Evolutionary conservation across 2,329 filamentous ascomycete genomes (phyloP).

Genomic region (Aspergillus tanneri): DNA sequence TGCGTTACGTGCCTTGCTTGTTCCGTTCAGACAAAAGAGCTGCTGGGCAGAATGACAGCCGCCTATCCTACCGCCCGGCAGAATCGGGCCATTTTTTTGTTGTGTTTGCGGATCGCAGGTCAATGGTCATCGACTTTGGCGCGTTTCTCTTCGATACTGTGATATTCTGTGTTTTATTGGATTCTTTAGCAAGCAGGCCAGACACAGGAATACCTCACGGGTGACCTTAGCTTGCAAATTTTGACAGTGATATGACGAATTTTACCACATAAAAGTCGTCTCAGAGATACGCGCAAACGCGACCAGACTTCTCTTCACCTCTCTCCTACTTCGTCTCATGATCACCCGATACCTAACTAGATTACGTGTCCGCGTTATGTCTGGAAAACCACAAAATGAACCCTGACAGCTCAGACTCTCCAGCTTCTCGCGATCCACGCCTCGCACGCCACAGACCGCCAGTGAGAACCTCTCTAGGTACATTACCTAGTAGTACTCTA

Average conservation of each 20-base stretch:
- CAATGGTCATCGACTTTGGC: too few species aligned
- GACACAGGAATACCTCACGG: too few species aligned
- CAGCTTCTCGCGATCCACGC: conserved; percentile 23
- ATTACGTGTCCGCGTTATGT: background rate
- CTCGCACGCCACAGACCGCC: conserved; percentile 10
- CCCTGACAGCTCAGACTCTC: conserved; percentile 1
- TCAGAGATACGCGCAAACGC: too few species aligned
- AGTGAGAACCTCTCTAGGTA: background rate
- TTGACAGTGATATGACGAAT: too few species aligned
- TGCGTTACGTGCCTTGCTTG: conserved; percentile 14
- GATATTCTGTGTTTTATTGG: too few species aligned
- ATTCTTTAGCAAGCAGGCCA: too few species aligned
- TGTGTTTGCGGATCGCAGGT: background rate
- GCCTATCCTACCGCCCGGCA: conserved; percentile 28
- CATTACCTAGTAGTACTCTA: background rate
- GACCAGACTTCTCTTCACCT: too few species aligned
- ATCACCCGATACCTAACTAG: background rate
- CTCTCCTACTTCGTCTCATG: too few species aligned
- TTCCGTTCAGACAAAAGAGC: conserved; percentile 17
- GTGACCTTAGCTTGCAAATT: too few species aligned
- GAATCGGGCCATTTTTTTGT: conserved; percentile 14
- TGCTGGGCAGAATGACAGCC: conserved; percentile 17
- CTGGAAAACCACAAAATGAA: conserved; percentile 13
- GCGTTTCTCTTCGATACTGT: too few species aligned
- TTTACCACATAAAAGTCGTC: too few species aligned